Conservation (phyloP, 2,329 filamentous ascomycete species). For the Aureobasidium sp. region DNA sequence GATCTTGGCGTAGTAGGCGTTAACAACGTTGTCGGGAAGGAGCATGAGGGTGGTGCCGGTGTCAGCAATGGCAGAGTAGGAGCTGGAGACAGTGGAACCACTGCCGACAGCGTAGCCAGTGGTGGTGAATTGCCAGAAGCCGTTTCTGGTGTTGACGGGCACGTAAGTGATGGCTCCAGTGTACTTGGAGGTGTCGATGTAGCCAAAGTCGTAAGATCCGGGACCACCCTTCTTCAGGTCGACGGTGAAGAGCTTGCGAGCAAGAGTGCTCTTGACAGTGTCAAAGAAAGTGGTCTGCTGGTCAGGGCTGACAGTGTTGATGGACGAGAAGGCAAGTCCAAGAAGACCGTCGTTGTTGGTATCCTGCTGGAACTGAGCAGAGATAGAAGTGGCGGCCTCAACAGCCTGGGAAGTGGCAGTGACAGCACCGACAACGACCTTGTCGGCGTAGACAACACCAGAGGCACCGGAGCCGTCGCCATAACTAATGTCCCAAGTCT, state of each 20-base stretch:
- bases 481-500: constrained; percentile 57
- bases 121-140: constrained; percentile 57
- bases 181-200: constrained; percentile 53
- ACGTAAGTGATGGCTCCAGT: constrained; percentile 52
- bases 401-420: constrained; percentile 56
- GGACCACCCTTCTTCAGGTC: constrained; percentile 47
- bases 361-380: constrained; percentile 45
- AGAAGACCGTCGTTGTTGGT: constrained; percentile 52
- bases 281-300: constrained; percentile 54
- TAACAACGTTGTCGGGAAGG: constrained; percentile 47
- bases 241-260: constrained; percentile 51
- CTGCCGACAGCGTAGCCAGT: constrained; percentile 50
- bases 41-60: constrained; percentile 64
- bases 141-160: constrained; percentile 49
- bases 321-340: constrained; percentile 51
- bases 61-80: constrained; percentile 55
- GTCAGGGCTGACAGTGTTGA: constrained; percentile 51
- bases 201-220: constrained; percentile 52
- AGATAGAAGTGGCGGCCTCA: constrained; percentile 56
- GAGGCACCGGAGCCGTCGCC: constrained; percentile 57
- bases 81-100: constrained; percentile 33
- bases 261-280: constrained; percentile 47
- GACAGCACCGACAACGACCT: constrained; percentile 54
- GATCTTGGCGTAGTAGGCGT: constrained; percentile 51
- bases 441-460: constrained; percentile 60